Evolutionary conservation across 78 protist species (phyloP).

Genomic region (Monocercomonoides exilis): DNA sequence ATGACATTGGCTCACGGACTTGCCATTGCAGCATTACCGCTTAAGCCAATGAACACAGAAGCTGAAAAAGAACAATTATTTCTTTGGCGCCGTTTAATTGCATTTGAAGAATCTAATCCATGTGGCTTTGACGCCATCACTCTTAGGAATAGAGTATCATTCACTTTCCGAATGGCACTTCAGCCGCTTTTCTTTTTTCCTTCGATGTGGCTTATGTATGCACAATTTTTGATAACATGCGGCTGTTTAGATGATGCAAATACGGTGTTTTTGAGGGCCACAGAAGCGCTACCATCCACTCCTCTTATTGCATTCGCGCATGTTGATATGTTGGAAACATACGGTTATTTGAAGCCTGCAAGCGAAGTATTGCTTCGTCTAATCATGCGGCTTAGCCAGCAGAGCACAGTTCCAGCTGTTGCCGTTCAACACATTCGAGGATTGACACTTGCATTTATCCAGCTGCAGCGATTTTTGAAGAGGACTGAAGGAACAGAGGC

Average conservation of each 20-base stretch:
- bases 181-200: neutral
- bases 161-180: neutral
- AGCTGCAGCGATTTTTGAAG: neutral
- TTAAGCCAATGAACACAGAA: neutral
- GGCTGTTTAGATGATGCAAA: neutral
- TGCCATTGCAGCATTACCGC: neutral
- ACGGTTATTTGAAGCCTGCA: neutral
- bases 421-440: neutral
- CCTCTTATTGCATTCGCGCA: neutral
- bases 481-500: neutral
- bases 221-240: neutral
- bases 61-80: neutral
- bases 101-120: neutral
- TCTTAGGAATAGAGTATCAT: neutral
- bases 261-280: neutral
- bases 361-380: neutral
- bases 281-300: neutral
- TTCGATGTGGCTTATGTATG: neutral
- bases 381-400: neutral
- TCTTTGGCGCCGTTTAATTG: neutral
- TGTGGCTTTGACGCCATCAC: neutral
- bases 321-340: neutral
- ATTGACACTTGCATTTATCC: neutral
- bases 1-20: neutral
- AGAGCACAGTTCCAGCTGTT: neutral